A percentile compares a stretch with the other conserved stretches of the same genome.
Conservation (phyloP, 345 rosid genomes). For the Pseudoturritis turrita region DNA sequence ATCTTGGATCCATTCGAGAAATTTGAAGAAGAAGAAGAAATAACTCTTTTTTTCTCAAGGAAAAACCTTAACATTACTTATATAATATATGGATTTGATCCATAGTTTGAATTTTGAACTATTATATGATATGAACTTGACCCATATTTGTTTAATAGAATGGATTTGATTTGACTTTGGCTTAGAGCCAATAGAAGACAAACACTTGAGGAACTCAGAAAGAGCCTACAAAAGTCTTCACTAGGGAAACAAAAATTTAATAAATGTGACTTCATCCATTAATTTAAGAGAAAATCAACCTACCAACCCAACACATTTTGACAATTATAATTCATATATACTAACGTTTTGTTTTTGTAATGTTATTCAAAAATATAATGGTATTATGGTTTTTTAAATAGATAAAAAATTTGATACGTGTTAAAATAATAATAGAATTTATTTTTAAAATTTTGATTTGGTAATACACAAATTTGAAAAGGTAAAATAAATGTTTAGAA, state of each 20-base stretch:
- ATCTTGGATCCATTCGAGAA: conserved; percentile 26
- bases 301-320: not conserved
- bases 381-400: no score
- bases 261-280: not conserved
- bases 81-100: not conserved
- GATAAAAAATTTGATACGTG: no score
- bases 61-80: not conserved
- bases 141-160: conserved; percentile 9
- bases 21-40: not conserved
- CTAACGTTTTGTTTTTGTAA: no score
- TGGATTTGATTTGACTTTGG: conserved; percentile 2
- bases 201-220: not conserved
- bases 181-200: conserved; percentile 3
- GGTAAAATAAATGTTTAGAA: no score
- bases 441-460: no score
- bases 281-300: not conserved
- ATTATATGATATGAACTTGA: not conserved
- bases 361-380: no score
- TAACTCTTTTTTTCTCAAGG: not conserved
- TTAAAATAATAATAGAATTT: no score
- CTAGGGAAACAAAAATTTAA: not conserved
- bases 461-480: no score
- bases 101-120: not conserved
- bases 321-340: not conserved
- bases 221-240: not conserved